Base-by-base conservation (phyloP, 2,329 filamentous ascomycete species). In the Orbilia blumenaviensis region DNA sequence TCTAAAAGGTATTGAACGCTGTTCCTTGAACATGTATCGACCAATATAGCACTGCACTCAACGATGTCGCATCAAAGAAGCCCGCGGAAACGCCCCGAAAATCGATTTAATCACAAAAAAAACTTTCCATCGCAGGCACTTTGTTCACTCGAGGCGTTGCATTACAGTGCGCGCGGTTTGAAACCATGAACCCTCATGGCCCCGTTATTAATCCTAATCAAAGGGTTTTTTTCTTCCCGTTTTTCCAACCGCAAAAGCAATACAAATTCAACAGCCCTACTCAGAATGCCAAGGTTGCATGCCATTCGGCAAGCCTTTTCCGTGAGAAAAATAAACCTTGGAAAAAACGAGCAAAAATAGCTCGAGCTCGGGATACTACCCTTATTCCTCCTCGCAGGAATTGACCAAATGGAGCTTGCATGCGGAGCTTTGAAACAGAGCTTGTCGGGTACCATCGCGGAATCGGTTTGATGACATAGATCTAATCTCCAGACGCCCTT, bases 121-220 rank as follows among this genome's bases (percentile, higher is more conserved):
- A 18, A 52, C 2, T 18, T 6, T 14, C 12, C 48, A 29, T 29
- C 25, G n/a, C 48, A 7, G 2, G 3, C 14, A 16, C n/a, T 21
- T 23, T 10, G 16, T 18, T n/a, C 2, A 16, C 10, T 36, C n/a
- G 29, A 21, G 10, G 18, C 25, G 29, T 36, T 21, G 48, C n/a
- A n/a, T n/a, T n/a, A n/a, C n/a, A n/a, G n/a, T 29, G 10, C 10
- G 29, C 8, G 18, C 52, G 52, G 32, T 9, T 38, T 56, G 52
- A 38, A 56, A 56, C 32, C 7, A 38, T 25, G 5, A n/a, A 56
- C 9, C 21, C n/a, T 25, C 18, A 21, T 18, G 29, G 29, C 8
- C 52, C 52, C 52, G 9, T 36, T 56, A 56, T 23, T 38, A 25
- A 56, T 56, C 52, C 52, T 54, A 56, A 56, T 56, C 25, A 56